phyloP scores from a whole-genome alignment of 805 yeast genomes.

The Dipodascopsis uninucleata region DNA sequence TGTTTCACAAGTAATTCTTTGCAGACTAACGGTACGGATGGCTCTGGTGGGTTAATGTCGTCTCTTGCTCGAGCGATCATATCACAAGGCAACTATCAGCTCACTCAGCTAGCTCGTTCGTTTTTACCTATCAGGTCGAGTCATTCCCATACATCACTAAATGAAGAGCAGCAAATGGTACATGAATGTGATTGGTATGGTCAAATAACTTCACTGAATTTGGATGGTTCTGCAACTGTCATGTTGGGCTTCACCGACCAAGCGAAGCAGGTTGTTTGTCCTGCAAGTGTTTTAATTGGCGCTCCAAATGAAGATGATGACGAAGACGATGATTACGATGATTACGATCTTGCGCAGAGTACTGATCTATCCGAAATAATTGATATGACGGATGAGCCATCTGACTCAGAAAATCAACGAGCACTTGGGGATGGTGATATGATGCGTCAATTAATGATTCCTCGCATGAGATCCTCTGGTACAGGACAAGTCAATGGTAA shows the following conservation, averaged over 20 bases:
- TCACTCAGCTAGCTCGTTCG: constrained; percentile 24
- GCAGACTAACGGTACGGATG: not conserved
- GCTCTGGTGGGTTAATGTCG: constrained; percentile 12
- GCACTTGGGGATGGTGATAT: not conserved
- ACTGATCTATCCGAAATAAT: too few species aligned
- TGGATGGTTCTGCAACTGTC: constrained; percentile 22
- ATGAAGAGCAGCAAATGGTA: not conserved
- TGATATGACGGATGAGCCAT: too few species aligned
- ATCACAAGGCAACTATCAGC: constrained; percentile 24
- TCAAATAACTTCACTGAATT: constrained; percentile 15
- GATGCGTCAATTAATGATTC: not conserved
- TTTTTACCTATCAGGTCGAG: constrained; percentile 17
- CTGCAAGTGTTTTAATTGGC: constrained; percentile 17
- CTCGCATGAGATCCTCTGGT: not conserved
- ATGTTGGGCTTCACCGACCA: constrained; percentile 18
- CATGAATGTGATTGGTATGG: constrained; percentile 26
- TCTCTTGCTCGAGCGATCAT: constrained; percentile 22
- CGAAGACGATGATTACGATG: constrained; percentile 22
- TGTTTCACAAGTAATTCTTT: constrained; percentile 1
- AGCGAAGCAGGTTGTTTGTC: constrained; percentile 12
- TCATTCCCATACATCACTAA: constrained; percentile 6
- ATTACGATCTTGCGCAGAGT: constrained; percentile 7
- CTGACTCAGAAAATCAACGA: not conserved
- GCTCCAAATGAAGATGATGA: constrained; percentile 21
- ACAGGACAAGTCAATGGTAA: constrained; percentile 5